These are phyloP conservation scores for Elsinoe batatas DNA, from an alignment of 2,329 filamentous ascomycete species.

Conservation along the genomic window DNA sequence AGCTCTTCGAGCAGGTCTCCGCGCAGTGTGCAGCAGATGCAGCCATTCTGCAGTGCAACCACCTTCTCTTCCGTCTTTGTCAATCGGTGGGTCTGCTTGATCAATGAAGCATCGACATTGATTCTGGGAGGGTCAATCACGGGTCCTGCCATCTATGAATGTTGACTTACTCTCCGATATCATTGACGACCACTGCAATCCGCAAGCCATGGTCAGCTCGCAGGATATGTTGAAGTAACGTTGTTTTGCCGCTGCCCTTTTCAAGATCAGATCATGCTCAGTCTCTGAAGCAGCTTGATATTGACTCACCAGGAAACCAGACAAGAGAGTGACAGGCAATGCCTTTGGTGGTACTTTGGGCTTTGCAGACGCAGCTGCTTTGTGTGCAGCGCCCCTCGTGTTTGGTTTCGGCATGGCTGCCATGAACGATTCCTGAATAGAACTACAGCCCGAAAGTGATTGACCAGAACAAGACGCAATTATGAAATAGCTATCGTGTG, in stretches of 20 bases:
- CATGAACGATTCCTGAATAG: background rate
- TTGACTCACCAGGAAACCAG: slow-evolving; percentile 45
- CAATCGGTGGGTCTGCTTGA: slow-evolving; percentile 22
- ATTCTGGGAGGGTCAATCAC: slow-evolving; percentile 12
- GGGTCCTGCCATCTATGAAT: background rate
- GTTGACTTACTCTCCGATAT: slow-evolving; percentile 40
- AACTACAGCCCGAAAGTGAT: background rate
- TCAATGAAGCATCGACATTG: slow-evolving; percentile 25
- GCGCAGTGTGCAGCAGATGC: slow-evolving; percentile 66
- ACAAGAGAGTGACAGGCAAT: slow-evolving; percentile 51
- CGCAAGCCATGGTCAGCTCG: slow-evolving; percentile 56
- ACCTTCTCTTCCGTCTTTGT: slow-evolving; percentile 27
- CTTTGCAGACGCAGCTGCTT: slow-evolving; percentile 6
- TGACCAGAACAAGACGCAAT: background rate
- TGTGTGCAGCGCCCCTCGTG: background rate
- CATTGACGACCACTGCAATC: slow-evolving; percentile 65
- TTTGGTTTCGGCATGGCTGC: background rate
- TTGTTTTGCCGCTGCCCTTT: slow-evolving; percentile 61
- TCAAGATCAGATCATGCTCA: background rate
- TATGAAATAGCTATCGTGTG: background rate
- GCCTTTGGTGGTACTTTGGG: slow-evolving; percentile 20
- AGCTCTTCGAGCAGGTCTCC: slow-evolving; percentile 63
- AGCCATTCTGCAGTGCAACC: slow-evolving; percentile 39
- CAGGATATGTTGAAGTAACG: slow-evolving; percentile 58
- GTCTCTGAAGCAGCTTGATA: background rate